phyloP scores from a whole-genome alignment of 2,329 filamentous ascomycete species.

The Sphaerulina musiva region DNA sequence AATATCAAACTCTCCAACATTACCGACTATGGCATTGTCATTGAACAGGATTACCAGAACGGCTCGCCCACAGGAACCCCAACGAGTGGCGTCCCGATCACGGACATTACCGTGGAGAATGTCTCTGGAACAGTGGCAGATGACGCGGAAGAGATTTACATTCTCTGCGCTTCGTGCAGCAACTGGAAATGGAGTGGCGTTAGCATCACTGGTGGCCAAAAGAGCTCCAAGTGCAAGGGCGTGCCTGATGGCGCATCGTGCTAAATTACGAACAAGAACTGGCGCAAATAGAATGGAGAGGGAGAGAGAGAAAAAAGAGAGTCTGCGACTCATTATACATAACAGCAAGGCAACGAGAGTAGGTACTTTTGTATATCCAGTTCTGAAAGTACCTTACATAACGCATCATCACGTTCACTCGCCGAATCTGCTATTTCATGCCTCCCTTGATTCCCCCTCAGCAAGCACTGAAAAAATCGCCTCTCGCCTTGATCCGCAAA shows the following conservation, averaged over 20 bases:
- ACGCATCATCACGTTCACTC: not conserved
- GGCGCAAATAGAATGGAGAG: not conserved
- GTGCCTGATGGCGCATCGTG: slow-evolving; percentile 33
- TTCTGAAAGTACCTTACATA: not conserved
- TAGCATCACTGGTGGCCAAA: slow-evolving; percentile 48
- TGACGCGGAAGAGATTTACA: slow-evolving; percentile 41
- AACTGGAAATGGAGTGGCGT: slow-evolving; percentile 50
- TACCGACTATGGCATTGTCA: slow-evolving; percentile 50
- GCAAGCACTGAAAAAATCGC: not conserved
- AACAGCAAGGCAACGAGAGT: not conserved
- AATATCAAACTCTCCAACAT: slow-evolving; percentile 48
- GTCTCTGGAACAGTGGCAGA: slow-evolving; percentile 42
- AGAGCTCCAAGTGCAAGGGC: slow-evolving; percentile 36
- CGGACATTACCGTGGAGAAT: slow-evolving; percentile 41
- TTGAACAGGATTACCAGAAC: slow-evolving; percentile 55
- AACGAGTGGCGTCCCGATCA: slow-evolving; percentile 51
- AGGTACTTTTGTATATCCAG: not conserved
- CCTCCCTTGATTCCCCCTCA: not conserved
- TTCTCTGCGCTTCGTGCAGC: slow-evolving; percentile 50
- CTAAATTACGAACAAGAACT: slow-evolving; percentile 1
- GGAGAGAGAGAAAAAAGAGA: not conserved
- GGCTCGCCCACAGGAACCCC: slow-evolving; percentile 40
- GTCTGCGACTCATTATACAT: not conserved
- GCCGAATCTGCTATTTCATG: not conserved
- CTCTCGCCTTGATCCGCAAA: not conserved